These are phyloP conservation scores for Colletotrichum phormii DNA, from an alignment of 2,329 filamentous ascomycete species.

Conservation along the genomic window DNA sequence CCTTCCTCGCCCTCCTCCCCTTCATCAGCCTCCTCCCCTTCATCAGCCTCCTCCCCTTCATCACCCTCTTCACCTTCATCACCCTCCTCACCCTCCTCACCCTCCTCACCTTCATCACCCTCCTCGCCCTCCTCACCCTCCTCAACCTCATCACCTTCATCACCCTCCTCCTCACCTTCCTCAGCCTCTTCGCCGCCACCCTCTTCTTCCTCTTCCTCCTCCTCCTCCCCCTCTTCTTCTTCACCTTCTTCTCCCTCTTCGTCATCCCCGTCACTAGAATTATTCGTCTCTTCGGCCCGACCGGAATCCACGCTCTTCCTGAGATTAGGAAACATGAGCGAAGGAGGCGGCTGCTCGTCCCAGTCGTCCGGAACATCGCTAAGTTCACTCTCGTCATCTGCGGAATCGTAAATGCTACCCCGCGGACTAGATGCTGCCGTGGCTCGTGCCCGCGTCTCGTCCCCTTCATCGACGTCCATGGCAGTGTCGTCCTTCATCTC, in stretches of 20 bases:
- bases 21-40: background rate
- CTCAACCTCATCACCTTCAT: conserved; percentile 41
- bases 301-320: conserved; percentile 49
- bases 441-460: conserved; percentile 42
- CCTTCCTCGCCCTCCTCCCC: background rate
- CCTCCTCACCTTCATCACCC: conserved; percentile 43
- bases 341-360: conserved; percentile 66
- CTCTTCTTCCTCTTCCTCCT: conserved; percentile 26
- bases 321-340: conserved; percentile 65
- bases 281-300: background rate
- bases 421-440: conserved; percentile 60
- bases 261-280: conserved; percentile 41
- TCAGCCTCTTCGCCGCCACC: conserved; percentile 32
- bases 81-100: background rate
- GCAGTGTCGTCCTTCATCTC: conserved; percentile 41
- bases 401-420: conserved; percentile 72
- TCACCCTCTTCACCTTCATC: background rate
- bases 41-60: background rate
- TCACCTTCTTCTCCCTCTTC: conserved; percentile 40
- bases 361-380: conserved; percentile 72
- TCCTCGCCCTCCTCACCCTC: conserved; percentile 38
- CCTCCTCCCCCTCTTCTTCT: conserved; percentile 35
- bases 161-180: conserved; percentile 36
- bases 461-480: conserved; percentile 37
- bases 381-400: conserved; percentile 76